phyloP scores from a whole-genome alignment of 2,329 filamentous ascomycete genomes.

The Cercospora berteroae region DNA sequence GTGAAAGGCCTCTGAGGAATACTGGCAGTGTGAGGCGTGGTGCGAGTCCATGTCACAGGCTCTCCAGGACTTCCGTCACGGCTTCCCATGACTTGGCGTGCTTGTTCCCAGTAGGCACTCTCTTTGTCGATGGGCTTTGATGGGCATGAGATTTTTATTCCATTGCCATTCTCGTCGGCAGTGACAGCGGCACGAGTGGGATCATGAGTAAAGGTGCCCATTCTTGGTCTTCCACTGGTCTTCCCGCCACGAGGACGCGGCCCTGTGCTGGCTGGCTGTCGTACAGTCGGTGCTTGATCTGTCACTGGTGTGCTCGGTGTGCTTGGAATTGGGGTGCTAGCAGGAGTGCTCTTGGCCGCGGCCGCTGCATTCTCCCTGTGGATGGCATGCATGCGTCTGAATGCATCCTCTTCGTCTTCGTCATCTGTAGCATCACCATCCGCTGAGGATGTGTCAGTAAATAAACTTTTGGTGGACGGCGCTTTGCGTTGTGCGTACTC shows the following conservation, averaged over 20 bases:
- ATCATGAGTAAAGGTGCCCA: slow-evolving; percentile 25
- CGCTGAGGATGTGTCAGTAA: slow-evolving; percentile 31
- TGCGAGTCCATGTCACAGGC: slow-evolving; percentile 26
- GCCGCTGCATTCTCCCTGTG: neutral
- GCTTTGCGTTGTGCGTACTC: slow-evolving; percentile 30
- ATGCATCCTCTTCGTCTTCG: slow-evolving; percentile 35
- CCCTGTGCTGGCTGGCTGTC: slow-evolving; percentile 5
- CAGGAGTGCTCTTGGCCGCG: slow-evolving; percentile 11
- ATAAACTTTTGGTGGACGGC: slow-evolving; percentile 1
- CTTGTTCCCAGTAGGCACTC: slow-evolving; percentile 35
- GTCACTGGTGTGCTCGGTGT: slow-evolving; percentile 26
- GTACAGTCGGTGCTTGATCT: slow-evolving; percentile 15
- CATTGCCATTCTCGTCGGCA: slow-evolving; percentile 24
- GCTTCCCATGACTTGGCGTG: slow-evolving; percentile 28
- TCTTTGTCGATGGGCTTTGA: slow-evolving; percentile 23
- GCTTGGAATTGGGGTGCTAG: slow-evolving; percentile 17
- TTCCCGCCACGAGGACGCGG: slow-evolving; percentile 1
- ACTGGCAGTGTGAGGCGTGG: slow-evolving; percentile 22
- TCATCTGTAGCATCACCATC: slow-evolving; percentile 41
- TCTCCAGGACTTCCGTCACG: slow-evolving; percentile 35
- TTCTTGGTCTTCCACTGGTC: slow-evolving; percentile 15
- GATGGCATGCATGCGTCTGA: slow-evolving; percentile 23
- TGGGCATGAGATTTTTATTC: slow-evolving; percentile 26
- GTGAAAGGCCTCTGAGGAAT: slow-evolving; percentile 34
- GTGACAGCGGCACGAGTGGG: slow-evolving; percentile 25